Base-by-base conservation (phyloP, 2,329 filamentous ascomycete genomes). In the Domatiomyces globalis region DNA sequence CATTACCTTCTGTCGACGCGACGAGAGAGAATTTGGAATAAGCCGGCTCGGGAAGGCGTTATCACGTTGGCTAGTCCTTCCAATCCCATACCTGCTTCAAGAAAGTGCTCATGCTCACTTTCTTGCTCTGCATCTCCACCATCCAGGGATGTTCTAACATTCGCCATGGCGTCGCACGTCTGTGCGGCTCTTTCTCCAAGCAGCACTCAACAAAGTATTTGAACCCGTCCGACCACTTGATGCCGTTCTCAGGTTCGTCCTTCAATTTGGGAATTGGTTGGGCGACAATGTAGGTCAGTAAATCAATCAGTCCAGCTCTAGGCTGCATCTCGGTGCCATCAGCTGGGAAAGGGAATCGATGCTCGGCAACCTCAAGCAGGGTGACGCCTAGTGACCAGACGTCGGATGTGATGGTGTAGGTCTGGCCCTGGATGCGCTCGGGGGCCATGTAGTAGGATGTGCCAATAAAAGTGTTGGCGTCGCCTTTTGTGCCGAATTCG, bases 141-240 rank as follows among this genome's bases (percentile, higher is more conserved):
- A 98, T 95, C 92, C 92, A 98, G 1, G 92, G 92, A 70, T 98
- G 92, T 65, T 98, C 92, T 57, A 95, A 79, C 89, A 98, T 98
- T 63, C 90, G 86, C 92, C 92, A 98, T 10, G 92, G 92, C 54
- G 86, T 94, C 27, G 90, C 92, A 65, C 92, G 78, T 63, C 89
- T 81, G 52, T 77, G 78, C 18, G 87, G 83, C 61, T 95, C 87
- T 71, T 98, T 98, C 69, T 98, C 92, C 52, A 98, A 78, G 71
- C 92, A 96, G 79, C 89, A 95, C 71, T 95, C 89, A 62, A 98
- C 95, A 63, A 98, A 98, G 67, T 95, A 95, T 68, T 98, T 98
- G 71, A 98, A 96, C 64, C 86, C 94, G 61, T 94, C 86, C 61
- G 86, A 94, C 92, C 92, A 98, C 65, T 83, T 84, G 60, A 98